Conservation (phyloP, 1,139 yeast genomes). For the Insectozyma bohioensis region DNA sequence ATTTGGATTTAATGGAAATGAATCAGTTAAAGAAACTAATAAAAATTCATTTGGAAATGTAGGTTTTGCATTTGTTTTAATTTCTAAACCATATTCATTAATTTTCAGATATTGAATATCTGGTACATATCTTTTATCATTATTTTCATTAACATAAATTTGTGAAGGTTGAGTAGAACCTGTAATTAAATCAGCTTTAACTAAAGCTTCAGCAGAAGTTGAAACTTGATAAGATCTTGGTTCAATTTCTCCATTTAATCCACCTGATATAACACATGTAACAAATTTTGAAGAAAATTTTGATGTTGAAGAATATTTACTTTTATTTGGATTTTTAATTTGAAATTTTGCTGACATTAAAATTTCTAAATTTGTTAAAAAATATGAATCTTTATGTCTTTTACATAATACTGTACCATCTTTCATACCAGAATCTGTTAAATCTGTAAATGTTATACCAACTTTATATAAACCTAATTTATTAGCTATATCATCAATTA, state of each 20-base stretch:
- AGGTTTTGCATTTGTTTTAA: conserved; percentile 89
- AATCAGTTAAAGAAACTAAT: conserved; percentile 85
- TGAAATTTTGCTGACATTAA: conserved; percentile 86
- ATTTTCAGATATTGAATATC: conserved; percentile 83
- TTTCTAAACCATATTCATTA: conserved; percentile 87
- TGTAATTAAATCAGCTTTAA: conserved; percentile 78
- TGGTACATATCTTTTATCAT: conserved; percentile 80
- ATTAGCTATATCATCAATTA: conserved; percentile 56
- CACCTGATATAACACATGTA: conserved; percentile 91
- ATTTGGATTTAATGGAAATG: conserved; percentile 72
- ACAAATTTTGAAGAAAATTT: conserved; percentile 84
- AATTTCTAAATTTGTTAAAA: conserved; percentile 81
- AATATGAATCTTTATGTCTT: conserved; percentile 89
- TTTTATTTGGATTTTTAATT: conserved; percentile 57
- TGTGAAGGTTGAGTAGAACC: conserved; percentile 92
- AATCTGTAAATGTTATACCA: conserved; percentile 87
- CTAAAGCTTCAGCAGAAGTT: conserved; percentile 82
- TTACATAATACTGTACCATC: conserved; percentile 90
- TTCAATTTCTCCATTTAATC: conserved; percentile 82
- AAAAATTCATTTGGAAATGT: conserved; percentile 94
- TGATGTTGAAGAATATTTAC: conserved; percentile 68
- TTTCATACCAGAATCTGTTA: conserved; percentile 81
- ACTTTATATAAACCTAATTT: conserved; percentile 67
- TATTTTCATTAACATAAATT: conserved; percentile 75
- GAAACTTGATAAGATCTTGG: conserved; percentile 90